A percentile compares a stretch with the other conserved stretches of the same genome.
Conservation (phyloP, 2,329 filamentous ascomycete genomes). For the Colletotrichum sp. region DNA sequence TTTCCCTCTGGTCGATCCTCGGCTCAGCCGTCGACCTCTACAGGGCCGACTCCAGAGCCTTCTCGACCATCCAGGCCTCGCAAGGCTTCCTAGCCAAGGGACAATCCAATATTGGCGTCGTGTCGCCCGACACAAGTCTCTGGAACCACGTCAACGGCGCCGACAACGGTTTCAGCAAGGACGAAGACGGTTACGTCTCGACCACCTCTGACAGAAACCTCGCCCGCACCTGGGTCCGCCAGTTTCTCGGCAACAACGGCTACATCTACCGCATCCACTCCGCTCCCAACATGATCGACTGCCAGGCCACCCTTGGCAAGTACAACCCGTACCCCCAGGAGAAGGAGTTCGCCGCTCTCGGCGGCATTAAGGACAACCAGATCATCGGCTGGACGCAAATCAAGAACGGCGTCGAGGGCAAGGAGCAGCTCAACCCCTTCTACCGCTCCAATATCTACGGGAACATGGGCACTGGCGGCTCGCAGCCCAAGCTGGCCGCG, state of each 20-base stretch:
- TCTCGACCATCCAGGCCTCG: background rate
- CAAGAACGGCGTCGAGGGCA: background rate
- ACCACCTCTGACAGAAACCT: background rate
- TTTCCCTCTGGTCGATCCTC: background rate
- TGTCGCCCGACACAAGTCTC: background rate
- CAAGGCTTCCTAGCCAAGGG: background rate
- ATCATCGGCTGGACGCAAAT: background rate
- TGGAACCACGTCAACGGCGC: background rate
- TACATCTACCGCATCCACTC: constrained; percentile 9
- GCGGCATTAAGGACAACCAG: background rate
- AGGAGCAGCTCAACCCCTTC: background rate
- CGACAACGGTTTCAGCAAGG: background rate
- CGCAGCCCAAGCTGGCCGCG: background rate
- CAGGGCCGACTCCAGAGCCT: background rate
- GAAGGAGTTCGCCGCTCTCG: background rate
- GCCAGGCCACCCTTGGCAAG: background rate
- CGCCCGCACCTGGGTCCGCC: background rate
- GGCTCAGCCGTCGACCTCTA: background rate
- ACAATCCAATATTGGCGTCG: background rate
- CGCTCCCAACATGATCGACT: constrained; percentile 4
- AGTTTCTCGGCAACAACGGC: background rate
- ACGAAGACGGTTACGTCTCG: background rate
- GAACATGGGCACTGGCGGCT: background rate
- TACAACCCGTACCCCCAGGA: background rate
- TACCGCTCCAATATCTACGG: background rate